Conservation (phyloP, 164 flowering plant species). For the Echeveria elegans region DNA sequence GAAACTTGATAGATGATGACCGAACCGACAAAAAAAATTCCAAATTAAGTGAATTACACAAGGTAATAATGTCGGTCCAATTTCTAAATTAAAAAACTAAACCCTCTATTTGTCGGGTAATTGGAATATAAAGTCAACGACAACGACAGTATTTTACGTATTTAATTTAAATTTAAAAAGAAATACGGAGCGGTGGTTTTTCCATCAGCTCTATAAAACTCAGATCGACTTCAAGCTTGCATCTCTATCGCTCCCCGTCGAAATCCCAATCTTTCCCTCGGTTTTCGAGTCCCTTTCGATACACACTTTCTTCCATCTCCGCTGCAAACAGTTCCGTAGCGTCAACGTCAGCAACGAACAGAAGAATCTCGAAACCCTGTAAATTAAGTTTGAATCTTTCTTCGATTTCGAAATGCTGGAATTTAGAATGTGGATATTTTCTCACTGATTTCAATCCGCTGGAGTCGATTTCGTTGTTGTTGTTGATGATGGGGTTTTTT, state of each 20-base stretch:
- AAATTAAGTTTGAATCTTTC: not conserved
- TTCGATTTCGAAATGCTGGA: slow-evolving; percentile 6
- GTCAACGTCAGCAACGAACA: no score
- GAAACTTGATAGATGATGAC: no score
- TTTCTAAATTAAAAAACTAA: no score
- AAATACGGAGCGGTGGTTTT: no score
- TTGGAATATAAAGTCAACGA: not conserved
- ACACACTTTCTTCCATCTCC: no score
- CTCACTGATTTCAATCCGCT: not conserved
- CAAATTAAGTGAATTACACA: no score
- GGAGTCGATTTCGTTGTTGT: not conserved
- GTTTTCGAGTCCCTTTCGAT: no score
- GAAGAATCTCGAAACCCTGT: not conserved
- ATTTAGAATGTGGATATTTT: slow-evolving; percentile 11
- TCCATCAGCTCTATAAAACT: not conserved
- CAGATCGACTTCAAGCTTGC: no score
- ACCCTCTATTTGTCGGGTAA: not conserved
- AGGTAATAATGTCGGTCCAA: no score
- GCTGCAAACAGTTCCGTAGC: no score
- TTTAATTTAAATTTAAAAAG: no score
- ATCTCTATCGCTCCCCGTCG: not conserved
- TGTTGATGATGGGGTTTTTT: not conserved
- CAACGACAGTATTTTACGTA: not conserved
- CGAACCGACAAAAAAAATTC: no score
- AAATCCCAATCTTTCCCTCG: not conserved